Base-by-base conservation (phyloP, 2,329 filamentous ascomycete species). In the Paradendryphiella salina region DNA sequence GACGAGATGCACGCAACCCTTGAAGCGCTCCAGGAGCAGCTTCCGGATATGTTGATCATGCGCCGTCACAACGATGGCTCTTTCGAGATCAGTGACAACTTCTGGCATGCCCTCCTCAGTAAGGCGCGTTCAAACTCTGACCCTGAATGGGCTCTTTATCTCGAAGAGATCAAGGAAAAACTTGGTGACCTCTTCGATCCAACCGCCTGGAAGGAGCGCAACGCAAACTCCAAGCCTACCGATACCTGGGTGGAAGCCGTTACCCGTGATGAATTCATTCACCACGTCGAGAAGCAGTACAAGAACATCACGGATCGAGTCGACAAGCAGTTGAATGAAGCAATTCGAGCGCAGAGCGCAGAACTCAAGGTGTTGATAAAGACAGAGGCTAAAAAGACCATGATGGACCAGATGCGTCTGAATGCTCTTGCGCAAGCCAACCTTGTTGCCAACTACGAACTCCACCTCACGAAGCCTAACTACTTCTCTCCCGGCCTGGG, bases 401-500 rank as follows among this genome's bases (percentile, higher is more conserved):
- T 65, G 45, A 61, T 68, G 17, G 64, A 72, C 18, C 57, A 65
- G 28, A 59, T 69, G 28, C 67, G 63, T 10, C 54, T 71, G 8
- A 57, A 69, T 17, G 64, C 63, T 41, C 65, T 66, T 44, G 72
- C 60, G n/a, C 53, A 66, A 29, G 62, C 62, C 48, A 71, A 66
- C 45, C 55, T 72, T 5, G 46, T 69, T 34, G 60, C 63, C 29
- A 73, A 71, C 46, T 61, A 63, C 32, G 65, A 72, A 33, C 49
- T 69, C 23, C 59, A 63, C 10, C 55, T 76, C 14, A 63, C 65
- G 34, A 66, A 70, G 35, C 76, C 91, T 72, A 96, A 96, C 75
- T 91, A 86, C 74, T 87, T 96, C 61, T 80, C 82, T 3, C 64
- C 74, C 1, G 83, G 84, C 4, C 75, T 85, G 14, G 90, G 89